phyloP scores from a whole-genome alignment of 2,329 filamentous ascomycete genomes.

The Rutstroemia sp. region DNA sequence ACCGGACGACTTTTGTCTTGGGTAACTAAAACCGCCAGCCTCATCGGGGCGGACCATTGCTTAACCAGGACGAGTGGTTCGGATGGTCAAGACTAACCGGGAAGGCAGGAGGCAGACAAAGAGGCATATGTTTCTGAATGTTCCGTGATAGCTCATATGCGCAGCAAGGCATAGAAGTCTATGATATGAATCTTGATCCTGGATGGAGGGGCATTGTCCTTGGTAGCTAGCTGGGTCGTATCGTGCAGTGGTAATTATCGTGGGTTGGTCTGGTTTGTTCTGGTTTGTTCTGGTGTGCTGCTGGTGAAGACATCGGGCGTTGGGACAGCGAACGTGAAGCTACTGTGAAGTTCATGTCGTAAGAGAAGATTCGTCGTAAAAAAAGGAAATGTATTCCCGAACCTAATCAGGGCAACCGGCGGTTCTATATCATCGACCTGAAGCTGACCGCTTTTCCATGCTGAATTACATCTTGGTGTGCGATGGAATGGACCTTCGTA shows the following conservation, averaged over 20 bases:
- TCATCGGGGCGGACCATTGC: slow-evolving; percentile 4
- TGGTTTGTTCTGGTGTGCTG: neutral
- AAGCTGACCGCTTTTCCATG: neutral
- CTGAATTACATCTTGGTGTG: neutral
- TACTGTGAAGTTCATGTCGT: neutral
- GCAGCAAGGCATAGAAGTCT: slow-evolving; percentile 2
- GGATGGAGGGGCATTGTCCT: neutral
- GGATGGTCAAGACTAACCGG: neutral
- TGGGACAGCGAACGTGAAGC: neutral
- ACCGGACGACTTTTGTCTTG: neutral
- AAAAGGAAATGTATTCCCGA: slow-evolving; percentile 3
- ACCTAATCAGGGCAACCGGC: slow-evolving; percentile 5
- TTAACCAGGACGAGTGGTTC: neutral
- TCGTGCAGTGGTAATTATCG: neutral
- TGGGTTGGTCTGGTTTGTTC: neutral
- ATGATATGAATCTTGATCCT: neutral
- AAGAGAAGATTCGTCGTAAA: neutral
- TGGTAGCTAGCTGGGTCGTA: neutral
- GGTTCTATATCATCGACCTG: slow-evolving; percentile 7
- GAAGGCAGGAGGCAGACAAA: neutral
- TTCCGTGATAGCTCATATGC: neutral
- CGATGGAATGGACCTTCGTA: neutral
- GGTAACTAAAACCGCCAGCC: slow-evolving; percentile 4
- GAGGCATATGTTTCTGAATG: neutral
- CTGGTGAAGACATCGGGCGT: neutral